phyloP scores from a whole-genome alignment of 768 basidiomycete genomes.

The Pisolithus tinctorius region DNA sequence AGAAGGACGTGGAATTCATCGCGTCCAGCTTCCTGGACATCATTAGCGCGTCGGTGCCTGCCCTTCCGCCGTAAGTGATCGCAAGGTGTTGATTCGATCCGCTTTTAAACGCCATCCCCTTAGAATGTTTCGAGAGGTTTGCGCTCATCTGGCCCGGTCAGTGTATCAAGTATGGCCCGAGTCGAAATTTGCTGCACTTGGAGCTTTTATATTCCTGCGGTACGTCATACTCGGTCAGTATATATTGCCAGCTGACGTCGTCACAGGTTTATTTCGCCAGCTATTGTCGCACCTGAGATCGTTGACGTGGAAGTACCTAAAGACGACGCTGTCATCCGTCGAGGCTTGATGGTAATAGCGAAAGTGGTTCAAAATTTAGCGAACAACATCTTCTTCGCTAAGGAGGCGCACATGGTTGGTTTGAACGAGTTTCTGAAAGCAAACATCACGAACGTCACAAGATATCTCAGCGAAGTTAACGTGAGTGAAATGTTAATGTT shows the following conservation, averaged over 20 bases:
- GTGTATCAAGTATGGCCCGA: constrained; percentile 81
- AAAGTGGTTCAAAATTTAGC: constrained; percentile 92
- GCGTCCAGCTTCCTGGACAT: constrained; percentile 71
- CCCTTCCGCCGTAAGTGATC: constrained; percentile 63
- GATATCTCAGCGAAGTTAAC: constrained; percentile 70
- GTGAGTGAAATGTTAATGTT: constrained; percentile 32
- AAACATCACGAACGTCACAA: constrained; percentile 67
- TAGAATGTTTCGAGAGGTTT: constrained; percentile 85
- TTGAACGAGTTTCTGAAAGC: constrained; percentile 69
- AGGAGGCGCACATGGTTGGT: constrained; percentile 79
- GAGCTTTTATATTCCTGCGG: constrained; percentile 90
- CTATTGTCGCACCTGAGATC: constrained; percentile 77
- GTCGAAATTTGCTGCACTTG: constrained; percentile 73
- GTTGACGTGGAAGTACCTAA: constrained; percentile 77
- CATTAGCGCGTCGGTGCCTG: constrained; percentile 61
- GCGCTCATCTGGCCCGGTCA: constrained; percentile 67
- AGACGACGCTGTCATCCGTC: constrained; percentile 54
- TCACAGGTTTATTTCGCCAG: constrained; percentile 81
- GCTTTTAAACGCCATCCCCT: neutral
- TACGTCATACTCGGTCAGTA: constrained; percentile 20
- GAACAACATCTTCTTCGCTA: constrained; percentile 91
- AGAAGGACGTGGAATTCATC: constrained; percentile 63
- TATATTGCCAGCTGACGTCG: neutral
- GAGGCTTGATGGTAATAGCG: constrained; percentile 79
- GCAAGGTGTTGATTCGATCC: neutral